These are phyloP conservation scores for Aspergillus felis DNA, from an alignment of 2,329 filamentous ascomycete genomes.

Conservation along the genomic window DNA sequence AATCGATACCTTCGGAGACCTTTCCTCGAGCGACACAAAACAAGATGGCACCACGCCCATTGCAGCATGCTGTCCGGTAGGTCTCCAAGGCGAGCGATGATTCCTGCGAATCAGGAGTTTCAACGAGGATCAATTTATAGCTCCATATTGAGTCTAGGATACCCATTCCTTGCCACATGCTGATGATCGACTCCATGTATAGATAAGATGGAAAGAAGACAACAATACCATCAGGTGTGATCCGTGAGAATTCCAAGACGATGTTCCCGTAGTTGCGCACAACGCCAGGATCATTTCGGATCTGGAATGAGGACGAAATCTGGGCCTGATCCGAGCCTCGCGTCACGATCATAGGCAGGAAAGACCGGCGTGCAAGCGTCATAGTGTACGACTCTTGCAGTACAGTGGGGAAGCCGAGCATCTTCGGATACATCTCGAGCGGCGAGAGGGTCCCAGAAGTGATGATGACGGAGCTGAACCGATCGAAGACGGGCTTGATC, in stretches of 20 bases:
- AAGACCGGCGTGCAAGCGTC: slow-evolving; percentile 91
- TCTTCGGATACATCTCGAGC: slow-evolving; percentile 97
- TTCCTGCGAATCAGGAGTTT: slow-evolving; percentile 96
- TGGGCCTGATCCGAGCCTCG: slow-evolving; percentile 90
- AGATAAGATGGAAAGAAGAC: slow-evolving; percentile 98
- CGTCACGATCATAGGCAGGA: slow-evolving; percentile 96
- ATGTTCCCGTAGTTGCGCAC: slow-evolving; percentile 94
- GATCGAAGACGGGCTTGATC: slow-evolving; percentile 94
- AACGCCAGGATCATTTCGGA: slow-evolving; percentile 93
- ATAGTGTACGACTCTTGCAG: slow-evolving; percentile 97
- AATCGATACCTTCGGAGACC: slow-evolving; percentile 97
- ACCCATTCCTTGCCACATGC: slow-evolving; percentile 98
- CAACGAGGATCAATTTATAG: slow-evolving; percentile 95
- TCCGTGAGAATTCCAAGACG: slow-evolving; percentile 88
- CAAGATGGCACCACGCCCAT: slow-evolving; percentile 87
- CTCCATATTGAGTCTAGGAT: slow-evolving; percentile 98
- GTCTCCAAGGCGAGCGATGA: slow-evolving; percentile 93
- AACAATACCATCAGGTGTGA: slow-evolving; percentile 96
- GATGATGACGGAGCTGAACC: slow-evolving; percentile 97
- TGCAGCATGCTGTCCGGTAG: slow-evolving; percentile 95
- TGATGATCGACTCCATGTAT: slow-evolving; percentile 99
- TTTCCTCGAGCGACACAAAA: slow-evolving; percentile 96
- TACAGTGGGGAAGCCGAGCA: slow-evolving; percentile 89
- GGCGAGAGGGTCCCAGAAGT: slow-evolving; percentile 97
- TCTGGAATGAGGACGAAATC: slow-evolving; percentile 90